phyloP scores from a whole-genome alignment of 805 yeast species.

The Wickerhamiella kurtzmanii region DNA sequence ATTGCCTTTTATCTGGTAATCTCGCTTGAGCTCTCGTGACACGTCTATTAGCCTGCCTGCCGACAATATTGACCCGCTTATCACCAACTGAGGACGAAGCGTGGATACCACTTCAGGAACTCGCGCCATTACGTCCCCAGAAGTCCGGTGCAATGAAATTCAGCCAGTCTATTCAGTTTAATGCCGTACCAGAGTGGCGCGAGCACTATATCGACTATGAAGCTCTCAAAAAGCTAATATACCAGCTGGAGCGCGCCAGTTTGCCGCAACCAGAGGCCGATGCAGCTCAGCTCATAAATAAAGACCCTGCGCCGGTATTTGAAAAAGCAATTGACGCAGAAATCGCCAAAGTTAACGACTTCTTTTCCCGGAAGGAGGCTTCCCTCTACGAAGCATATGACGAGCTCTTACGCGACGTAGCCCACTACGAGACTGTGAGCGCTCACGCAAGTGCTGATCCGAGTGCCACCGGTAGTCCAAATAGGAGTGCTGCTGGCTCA shows the following conservation, averaged over 20 bases:
- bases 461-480: background rate
- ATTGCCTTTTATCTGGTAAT: background rate
- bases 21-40: background rate
- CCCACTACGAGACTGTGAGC: slow-evolving; percentile 1
- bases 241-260: slow-evolving; percentile 61
- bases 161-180: slow-evolving; percentile 86
- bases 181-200: slow-evolving; percentile 98
- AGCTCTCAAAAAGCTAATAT: slow-evolving; percentile 70
- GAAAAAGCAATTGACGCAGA: slow-evolving; percentile 64
- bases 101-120: slow-evolving; percentile 1
- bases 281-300: slow-evolving; percentile 23
- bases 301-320: slow-evolving; percentile 48
- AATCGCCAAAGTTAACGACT: slow-evolving; percentile 57
- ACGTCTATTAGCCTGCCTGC: background rate
- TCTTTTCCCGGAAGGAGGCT: slow-evolving; percentile 57
- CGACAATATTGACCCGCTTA: background rate
- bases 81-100: background rate
- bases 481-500: background rate
- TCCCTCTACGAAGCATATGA: slow-evolving; percentile 40
- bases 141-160: slow-evolving; percentile 56
- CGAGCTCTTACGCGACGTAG: slow-evolving; percentile 39
- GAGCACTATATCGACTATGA: slow-evolving; percentile 84
- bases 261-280: slow-evolving; percentile 20
- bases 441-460: slow-evolving; percentile 1
- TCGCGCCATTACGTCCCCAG: background rate